Percentiles rank a stretch among this genome's conserved stretches.
Evolutionary conservation across 106 monocot species (phyloP).

Genomic region (Acorus gramineus): DNA sequence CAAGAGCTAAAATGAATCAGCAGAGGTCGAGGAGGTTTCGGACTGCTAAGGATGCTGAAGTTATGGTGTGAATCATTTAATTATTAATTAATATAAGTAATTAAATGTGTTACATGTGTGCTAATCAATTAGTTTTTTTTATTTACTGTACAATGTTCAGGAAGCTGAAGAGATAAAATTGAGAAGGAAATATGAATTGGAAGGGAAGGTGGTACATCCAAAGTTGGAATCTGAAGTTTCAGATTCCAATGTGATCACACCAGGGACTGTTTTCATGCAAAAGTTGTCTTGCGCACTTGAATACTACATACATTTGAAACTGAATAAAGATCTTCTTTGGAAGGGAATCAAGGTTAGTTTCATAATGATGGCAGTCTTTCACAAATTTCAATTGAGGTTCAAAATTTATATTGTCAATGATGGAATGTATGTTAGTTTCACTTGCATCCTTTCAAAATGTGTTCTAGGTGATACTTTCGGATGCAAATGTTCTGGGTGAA

Average conservation of each 20-base stretch:
- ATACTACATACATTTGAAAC: conserved; percentile 32
- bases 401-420: no score
- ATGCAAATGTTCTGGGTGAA: conserved; percentile 60
- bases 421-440: no score
- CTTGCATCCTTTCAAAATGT: no score
- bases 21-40: conserved; percentile 33
- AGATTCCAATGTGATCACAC: conserved; percentile 58
- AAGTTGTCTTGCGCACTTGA: conserved; percentile 30
- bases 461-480: conserved; percentile 47
- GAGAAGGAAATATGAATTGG: conserved; percentile 8
- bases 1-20: conserved; percentile 63
- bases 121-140: neutral
- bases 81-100: no score
- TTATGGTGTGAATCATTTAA: conserved; percentile 11
- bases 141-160: conserved; percentile 8
- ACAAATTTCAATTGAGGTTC: no score
- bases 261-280: conserved; percentile 56
- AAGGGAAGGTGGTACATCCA: conserved; percentile 8
- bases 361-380: neutral
- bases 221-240: conserved; percentile 2
- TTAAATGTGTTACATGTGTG: no score
- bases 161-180: conserved; percentile 25
- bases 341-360: conserved; percentile 24
- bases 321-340: conserved; percentile 53
- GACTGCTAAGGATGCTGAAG: conserved; percentile 35